Evolutionary conservation across 169 alveolate species (phyloP).

Genomic region (Eimeria zaria): DNA sequence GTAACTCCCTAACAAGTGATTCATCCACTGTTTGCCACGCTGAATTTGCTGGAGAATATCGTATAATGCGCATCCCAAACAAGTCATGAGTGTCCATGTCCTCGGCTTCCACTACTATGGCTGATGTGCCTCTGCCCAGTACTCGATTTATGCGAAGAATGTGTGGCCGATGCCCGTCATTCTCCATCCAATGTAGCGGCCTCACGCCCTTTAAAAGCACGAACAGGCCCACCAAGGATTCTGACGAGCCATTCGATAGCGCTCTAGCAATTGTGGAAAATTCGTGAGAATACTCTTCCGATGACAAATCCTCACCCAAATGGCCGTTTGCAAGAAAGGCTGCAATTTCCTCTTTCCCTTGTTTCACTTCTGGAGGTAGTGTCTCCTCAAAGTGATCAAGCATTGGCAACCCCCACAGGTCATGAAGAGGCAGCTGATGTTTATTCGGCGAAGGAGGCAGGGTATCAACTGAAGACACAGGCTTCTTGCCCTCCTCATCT

Average conservation of each 20-base stretch:
- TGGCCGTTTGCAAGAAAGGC: neutral
- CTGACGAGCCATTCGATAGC: neutral
- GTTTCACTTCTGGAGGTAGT: neutral
- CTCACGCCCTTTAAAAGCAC: neutral
- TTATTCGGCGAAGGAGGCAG: neutral
- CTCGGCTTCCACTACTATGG: constrained; percentile 11
- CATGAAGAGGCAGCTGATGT: neutral
- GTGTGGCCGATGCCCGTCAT: neutral
- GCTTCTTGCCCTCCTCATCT: neutral
- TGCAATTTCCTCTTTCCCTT: constrained; percentile 14
- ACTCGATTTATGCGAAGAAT: neutral
- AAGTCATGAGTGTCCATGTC: neutral
- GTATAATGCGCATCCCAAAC: constrained; percentile 9
- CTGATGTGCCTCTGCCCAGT: neutral
- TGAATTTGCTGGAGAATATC: neutral
- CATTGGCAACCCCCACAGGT: constrained; percentile 38
- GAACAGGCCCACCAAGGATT: neutral
- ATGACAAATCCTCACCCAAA: neutral
- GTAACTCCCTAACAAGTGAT: neutral
- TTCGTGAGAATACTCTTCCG: neutral
- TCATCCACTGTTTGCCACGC: neutral
- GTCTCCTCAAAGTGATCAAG: constrained; percentile 37
- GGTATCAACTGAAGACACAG: neutral
- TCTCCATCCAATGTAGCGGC: constrained; percentile 16
- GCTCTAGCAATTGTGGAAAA: neutral